These are phyloP conservation scores for Acorus gramineus DNA, from an alignment of 106 monocot genomes.

Conservation along the genomic window DNA sequence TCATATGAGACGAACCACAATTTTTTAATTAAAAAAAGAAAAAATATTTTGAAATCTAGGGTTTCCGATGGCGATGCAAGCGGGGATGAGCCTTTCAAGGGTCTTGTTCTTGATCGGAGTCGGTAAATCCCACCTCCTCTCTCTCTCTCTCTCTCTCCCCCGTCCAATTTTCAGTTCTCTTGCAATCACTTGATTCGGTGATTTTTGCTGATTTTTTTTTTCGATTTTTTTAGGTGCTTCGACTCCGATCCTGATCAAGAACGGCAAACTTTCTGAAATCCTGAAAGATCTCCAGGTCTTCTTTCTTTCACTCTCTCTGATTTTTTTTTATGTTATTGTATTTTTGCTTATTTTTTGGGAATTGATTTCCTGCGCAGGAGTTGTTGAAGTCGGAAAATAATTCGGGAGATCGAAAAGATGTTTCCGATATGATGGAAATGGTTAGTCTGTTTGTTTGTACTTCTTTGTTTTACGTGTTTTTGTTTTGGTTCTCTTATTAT, in stretches of 20 bases:
- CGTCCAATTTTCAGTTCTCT: no score
- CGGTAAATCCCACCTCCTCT: slow-evolving; percentile 18
- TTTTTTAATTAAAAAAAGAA: no score
- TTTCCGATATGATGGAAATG: no score
- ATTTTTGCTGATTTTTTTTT: neutral
- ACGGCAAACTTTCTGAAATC: slow-evolving; percentile 55
- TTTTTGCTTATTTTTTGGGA: neutral
- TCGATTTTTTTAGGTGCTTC: no score
- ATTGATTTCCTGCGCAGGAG: neutral
- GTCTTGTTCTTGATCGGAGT: slow-evolving; percentile 49
- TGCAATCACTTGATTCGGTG: no score
- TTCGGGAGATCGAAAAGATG: no score
- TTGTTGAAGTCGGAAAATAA: no score
- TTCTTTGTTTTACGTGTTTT: no score
- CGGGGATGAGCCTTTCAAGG: slow-evolving; percentile 61
- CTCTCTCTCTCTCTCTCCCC: neutral
- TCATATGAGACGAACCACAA: no score
- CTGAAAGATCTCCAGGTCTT: slow-evolving; percentile 69
- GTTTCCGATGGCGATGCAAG: slow-evolving; percentile 57
- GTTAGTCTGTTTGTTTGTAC: no score
- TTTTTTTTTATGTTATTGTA: neutral
- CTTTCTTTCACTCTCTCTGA: neutral
- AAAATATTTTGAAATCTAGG: neutral
- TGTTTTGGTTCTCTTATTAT: no score
- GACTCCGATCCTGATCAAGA: slow-evolving; percentile 25